Conservation (phyloP, 1,139 yeast species). For the Schizosaccharomyces versatilis region DNA sequence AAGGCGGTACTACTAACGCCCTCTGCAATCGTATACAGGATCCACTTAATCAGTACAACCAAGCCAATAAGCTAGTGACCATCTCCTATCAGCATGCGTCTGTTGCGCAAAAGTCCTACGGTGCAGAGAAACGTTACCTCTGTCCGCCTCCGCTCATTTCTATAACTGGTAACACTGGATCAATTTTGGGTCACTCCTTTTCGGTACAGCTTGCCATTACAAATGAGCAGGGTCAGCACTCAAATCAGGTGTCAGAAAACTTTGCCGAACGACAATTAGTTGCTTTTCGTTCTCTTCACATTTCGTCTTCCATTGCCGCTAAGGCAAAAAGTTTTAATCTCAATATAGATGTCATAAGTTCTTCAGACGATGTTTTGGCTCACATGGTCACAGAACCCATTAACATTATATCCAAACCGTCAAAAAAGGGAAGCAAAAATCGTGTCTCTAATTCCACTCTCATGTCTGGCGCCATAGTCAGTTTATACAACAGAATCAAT, state of each 20-base stretch:
- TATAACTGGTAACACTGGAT: slow-evolving; percentile 1
- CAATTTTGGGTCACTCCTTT: neutral
- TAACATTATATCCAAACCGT: slow-evolving; percentile 7
- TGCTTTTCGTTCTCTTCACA: slow-evolving; percentile 6
- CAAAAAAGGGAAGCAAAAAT: slow-evolving; percentile 6
- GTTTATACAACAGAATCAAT: slow-evolving; percentile 9
- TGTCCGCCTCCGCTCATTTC: slow-evolving; percentile 7
- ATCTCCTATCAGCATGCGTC: slow-evolving; percentile 5
- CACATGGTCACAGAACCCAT: slow-evolving; percentile 5
- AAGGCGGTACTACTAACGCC: no score
- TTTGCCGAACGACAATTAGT: neutral
- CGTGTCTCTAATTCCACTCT: slow-evolving; percentile 3
- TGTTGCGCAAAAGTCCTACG: slow-evolving; percentile 9
- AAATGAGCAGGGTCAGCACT: slow-evolving; percentile 4
- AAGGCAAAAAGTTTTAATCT: slow-evolving; percentile 5
- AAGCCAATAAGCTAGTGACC: neutral
- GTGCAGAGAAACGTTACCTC: slow-evolving; percentile 8
- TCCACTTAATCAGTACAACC: neutral
- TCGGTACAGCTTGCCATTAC: neutral
- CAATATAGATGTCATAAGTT: slow-evolving; percentile 2
- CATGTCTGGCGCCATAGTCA: slow-evolving; percentile 1
- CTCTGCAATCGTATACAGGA: no score
- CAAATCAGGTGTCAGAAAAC: slow-evolving; percentile 1
- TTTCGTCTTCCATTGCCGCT: slow-evolving; percentile 5
- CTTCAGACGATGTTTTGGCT: slow-evolving; percentile 3